A percentile compares a stretch with the other conserved stretches of the same genome.
Evolutionary conservation across 148 eudicot genomes (phyloP).

Genomic region (Chenopodium suecicum): DNA sequence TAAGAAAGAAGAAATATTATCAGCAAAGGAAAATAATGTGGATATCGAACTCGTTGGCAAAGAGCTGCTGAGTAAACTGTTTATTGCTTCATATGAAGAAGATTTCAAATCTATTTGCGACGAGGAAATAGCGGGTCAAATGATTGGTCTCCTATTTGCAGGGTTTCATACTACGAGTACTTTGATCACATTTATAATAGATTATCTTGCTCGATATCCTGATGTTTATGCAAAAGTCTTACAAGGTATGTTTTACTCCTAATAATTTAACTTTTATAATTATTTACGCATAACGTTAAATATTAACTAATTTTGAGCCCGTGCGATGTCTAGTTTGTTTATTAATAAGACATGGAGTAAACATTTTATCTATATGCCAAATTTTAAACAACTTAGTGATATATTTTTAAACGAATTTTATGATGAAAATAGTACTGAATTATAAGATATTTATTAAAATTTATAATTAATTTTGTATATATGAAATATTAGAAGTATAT

Average conservation of each 20-base stretch:
- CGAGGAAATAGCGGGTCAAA: constrained; percentile 23
- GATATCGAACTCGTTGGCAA: not conserved
- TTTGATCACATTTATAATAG: constrained; percentile 8
- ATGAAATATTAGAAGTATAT: too few relatives aligned
- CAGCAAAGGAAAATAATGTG: not conserved
- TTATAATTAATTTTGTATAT: too few relatives aligned
- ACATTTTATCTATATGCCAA: too few relatives aligned
- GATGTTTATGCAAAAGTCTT: constrained; percentile 16
- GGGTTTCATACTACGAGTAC: constrained; percentile 20
- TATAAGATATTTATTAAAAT: too few relatives aligned
- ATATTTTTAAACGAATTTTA: too few relatives aligned
- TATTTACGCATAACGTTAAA: too few relatives aligned
- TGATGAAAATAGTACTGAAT: too few relatives aligned
- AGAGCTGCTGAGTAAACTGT: constrained; percentile 1
- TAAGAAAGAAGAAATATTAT: not conserved
- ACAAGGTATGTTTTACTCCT: constrained; percentile 10
- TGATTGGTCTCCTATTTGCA: constrained; percentile 18
- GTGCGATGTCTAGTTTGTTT: too few relatives aligned
- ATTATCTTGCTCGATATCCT: constrained; percentile 26
- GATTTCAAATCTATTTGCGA: constrained; percentile 24
- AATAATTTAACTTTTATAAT: too few relatives aligned
- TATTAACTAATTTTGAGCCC: too few relatives aligned
- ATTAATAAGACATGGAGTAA: too few relatives aligned
- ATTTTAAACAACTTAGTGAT: too few relatives aligned
- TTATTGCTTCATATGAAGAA: not conserved